Percentiles rank a stretch among this genome's conserved stretches.
phyloP scores from a whole-genome alignment of 2,329 filamentous ascomycete genomes.

The Aspergillus ochraceoroseus region DNA sequence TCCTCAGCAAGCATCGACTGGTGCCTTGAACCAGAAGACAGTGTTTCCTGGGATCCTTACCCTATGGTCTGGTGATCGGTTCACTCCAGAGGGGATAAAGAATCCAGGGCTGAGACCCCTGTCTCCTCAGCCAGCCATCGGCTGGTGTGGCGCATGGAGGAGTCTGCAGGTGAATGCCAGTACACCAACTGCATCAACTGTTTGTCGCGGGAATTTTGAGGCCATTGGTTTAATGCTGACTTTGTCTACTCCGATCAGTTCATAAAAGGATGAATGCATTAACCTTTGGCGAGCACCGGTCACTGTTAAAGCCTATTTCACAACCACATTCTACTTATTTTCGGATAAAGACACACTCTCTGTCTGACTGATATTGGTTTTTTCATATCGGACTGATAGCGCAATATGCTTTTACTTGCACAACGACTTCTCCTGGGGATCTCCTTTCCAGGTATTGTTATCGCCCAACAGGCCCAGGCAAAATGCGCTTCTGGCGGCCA shows the following conservation, averaged over 20 bases:
- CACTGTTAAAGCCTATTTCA: neutral
- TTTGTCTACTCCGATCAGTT: too few relatives aligned
- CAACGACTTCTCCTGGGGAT: neutral
- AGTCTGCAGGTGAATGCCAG: neutral
- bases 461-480: neutral
- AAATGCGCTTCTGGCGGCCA: neutral
- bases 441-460: neutral
- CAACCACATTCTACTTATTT: neutral
- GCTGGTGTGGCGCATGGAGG: too few relatives aligned
- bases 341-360: too few relatives aligned
- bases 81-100: too few relatives aligned
- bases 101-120: neutral
- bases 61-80: too few relatives aligned
- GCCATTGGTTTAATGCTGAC: too few relatives aligned
- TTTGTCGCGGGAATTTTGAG: too few relatives aligned
- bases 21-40: too few relatives aligned
- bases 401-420: neutral
- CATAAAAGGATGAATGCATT: neutral
- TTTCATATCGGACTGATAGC: neutral
- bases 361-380: too few relatives aligned
- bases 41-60: too few relatives aligned
- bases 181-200: neutral
- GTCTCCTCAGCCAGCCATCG: neutral
- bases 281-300: neutral
- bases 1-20: too few relatives aligned